Evolutionary conservation across 768 basidiomycete species (phyloP).

Genomic region (Clitopilus hobsonii): DNA sequence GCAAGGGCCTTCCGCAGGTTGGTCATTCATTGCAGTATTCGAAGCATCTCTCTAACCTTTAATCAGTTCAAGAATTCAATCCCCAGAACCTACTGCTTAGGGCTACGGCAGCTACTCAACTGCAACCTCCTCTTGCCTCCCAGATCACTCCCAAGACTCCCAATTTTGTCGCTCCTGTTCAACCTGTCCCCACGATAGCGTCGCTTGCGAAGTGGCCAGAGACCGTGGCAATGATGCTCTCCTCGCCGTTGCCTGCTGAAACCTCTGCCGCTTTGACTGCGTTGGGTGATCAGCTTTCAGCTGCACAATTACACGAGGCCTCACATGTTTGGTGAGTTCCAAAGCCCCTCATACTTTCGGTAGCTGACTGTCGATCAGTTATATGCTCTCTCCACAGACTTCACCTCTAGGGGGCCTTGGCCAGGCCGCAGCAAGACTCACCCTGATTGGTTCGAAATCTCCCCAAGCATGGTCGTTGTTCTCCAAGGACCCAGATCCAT

Average conservation of each 20-base stretch:
- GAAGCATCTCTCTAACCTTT: conserved; percentile 4
- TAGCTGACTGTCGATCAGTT: conserved; percentile 41
- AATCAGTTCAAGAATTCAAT: conserved; percentile 68
- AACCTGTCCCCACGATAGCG: conserved; percentile 47
- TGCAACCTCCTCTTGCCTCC: conserved; percentile 27
- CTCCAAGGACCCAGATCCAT: conserved; percentile 63
- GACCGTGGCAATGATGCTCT: conserved; percentile 77
- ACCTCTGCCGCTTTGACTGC: conserved; percentile 73
- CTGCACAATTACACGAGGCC: conserved; percentile 73
- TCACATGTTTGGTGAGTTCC: conserved; percentile 84
- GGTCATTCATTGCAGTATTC: conserved; percentile 5
- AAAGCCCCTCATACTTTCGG: neutral
- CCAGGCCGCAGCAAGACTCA: conserved; percentile 59
- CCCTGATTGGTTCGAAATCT: conserved; percentile 67
- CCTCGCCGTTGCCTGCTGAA: conserved; percentile 64
- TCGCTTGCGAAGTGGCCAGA: conserved; percentile 80
- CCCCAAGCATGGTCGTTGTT: conserved; percentile 48
- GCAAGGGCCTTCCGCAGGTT: conserved; percentile 74
- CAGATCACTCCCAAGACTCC: conserved; percentile 59
- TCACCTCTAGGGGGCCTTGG: conserved; percentile 70
- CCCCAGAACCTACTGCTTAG: conserved; percentile 51
- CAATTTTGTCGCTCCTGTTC: conserved; percentile 45
- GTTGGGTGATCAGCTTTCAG: conserved; percentile 77
- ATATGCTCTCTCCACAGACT: conserved; percentile 82
- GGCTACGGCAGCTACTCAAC: conserved; percentile 21